Base-by-base conservation (phyloP, 78 protist genomes). In the Polysphondylium violaceum region DNA sequence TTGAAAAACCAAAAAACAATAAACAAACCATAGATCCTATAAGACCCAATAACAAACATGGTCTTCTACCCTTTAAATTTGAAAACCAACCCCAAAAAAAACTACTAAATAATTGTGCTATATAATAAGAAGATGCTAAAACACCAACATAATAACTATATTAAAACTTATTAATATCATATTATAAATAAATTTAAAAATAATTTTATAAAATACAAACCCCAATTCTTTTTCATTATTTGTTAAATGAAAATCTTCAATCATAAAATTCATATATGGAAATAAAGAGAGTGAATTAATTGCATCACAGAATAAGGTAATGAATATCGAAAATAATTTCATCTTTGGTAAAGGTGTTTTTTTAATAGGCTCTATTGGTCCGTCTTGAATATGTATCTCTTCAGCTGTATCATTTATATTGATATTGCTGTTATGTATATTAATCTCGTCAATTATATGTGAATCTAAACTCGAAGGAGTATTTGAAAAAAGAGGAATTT, bases 51-150 rank as follows among this genome's bases (percentile, higher is more conserved):
- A 89, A 41, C 4, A 79, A 17, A 4, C 77, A 7, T 40, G 88
- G 88, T 53, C 88, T 53, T 50, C 88, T 35, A 6, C 88, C 88
- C 9, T 58, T 29, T 40, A 25, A n/a, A 67, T 79, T 79, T 1
- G 76, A 67, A 33, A 79, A 67, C 88, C 88, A 79, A 23, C 88
- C 88, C 88, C 88, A 79, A 53, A 79, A 79, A 58, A 79, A 79
- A 53, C 69, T 53, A 19, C 47, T 38, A 55, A 79, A 53, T 9
- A 79, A 79, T 55, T 79, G 88, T 36, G 88, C 55, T 9, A 44
- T 44, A 79, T 79, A 79, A 67, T 58, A 79, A 7, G 88, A 65
- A 33, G 74, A 60, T 27, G 88, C 88, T 19, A 79, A 27, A 40
- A 79, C 25, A 6, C 88, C 88, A 12, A 67, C 68, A 55, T 23